Percentiles rank a stretch among this genome's conserved stretches.
phyloP scores from a whole-genome alignment of 805 yeast species.

The Candida quercuum region DNA sequence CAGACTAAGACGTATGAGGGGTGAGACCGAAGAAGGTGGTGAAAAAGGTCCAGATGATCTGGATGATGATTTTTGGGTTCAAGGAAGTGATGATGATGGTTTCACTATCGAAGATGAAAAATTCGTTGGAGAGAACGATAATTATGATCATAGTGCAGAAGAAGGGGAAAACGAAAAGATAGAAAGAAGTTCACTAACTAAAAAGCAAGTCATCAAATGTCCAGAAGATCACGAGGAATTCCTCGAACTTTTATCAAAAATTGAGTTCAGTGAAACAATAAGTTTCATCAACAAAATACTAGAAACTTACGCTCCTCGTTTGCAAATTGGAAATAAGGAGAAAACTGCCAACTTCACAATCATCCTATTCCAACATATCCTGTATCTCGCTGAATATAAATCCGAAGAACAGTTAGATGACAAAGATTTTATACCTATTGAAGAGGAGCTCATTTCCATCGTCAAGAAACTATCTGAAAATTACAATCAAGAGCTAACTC shows the following conservation, averaged over 20 bases:
- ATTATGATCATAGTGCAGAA: slow-evolving; percentile 13
- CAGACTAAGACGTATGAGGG: slow-evolving; percentile 71
- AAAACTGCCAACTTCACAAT: slow-evolving; percentile 59
- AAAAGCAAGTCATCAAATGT: slow-evolving; percentile 28
- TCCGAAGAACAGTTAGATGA: slow-evolving; percentile 28
- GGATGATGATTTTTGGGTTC: slow-evolving; percentile 63
- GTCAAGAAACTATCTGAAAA: slow-evolving; percentile 58
- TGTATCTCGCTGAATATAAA: slow-evolving; percentile 38
- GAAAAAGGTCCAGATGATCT: slow-evolving; percentile 64
- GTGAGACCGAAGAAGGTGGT: slow-evolving; percentile 40
- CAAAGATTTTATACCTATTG: slow-evolving; percentile 28
- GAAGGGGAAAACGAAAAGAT: slow-evolving; percentile 1
- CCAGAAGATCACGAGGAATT: slow-evolving; percentile 45
- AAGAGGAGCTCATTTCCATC: slow-evolving; percentile 39
- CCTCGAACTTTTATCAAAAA: slow-evolving; percentile 27
- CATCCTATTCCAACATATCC: slow-evolving; percentile 56
- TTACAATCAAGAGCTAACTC: slow-evolving; percentile 59
- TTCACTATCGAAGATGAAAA: slow-evolving; percentile 29
- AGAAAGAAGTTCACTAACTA: too few species aligned
- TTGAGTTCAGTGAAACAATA: slow-evolving; percentile 38
- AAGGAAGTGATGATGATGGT: slow-evolving; percentile 42
- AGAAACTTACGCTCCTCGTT: slow-evolving; percentile 63
- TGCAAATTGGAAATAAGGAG: slow-evolving; percentile 78
- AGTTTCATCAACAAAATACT: slow-evolving; percentile 50
- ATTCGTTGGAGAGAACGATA: slow-evolving; percentile 34